phyloP scores from a whole-genome alignment of 106 monocot species.

The Apostasia ramifera region DNA sequence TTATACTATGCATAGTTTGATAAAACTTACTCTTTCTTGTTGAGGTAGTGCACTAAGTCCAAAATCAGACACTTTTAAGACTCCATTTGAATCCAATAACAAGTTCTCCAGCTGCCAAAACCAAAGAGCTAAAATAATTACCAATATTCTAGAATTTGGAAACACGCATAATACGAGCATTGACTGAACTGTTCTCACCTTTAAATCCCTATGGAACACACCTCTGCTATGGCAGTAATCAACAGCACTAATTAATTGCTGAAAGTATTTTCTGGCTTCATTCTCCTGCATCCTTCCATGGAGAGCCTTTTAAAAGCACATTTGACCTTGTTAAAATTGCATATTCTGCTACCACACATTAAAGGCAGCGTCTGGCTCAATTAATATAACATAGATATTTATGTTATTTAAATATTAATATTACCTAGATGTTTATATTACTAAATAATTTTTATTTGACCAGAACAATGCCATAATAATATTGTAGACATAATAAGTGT shows the following conservation, averaged over 20 bases:
- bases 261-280: conserved; percentile 93
- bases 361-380: no score
- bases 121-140: background rate
- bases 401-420: no score
- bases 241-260: conserved; percentile 86
- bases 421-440: no score
- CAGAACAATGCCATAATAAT: no score
- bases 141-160: background rate
- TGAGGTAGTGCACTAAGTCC: conserved; percentile 90
- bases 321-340: no score
- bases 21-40: conserved; percentile 54
- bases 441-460: no score
- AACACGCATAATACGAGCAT: background rate
- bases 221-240: conserved; percentile 98
- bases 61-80: conserved; percentile 91
- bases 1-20: background rate
- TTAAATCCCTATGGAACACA: conserved; percentile 84
- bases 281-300: conserved; percentile 75
- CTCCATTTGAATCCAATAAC: conserved; percentile 63
- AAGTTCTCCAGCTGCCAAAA: conserved; percentile 53
- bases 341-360: no score
- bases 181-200: conserved; percentile 25
- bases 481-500: no score
- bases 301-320: conserved; percentile 33
- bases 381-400: no score